These are phyloP conservation scores for Chlamydomonas reinhardtii DNA, from an alignment of 163 green algal genomes.

Conservation along the genomic window DNA sequence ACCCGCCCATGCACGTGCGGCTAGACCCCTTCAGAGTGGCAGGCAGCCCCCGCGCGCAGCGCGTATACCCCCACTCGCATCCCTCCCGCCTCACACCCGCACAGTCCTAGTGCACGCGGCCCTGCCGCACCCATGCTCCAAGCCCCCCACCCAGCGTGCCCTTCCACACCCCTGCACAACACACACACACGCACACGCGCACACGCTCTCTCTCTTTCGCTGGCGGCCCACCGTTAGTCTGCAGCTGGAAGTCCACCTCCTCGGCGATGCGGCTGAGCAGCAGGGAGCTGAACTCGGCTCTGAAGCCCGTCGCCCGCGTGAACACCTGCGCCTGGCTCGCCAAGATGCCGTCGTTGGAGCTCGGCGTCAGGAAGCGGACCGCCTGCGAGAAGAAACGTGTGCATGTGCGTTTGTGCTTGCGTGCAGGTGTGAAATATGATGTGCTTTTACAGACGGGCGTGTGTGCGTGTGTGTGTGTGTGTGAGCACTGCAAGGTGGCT, in stretches of 20 bases:
- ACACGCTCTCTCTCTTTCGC: neutral
- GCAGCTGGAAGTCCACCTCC: constrained; percentile 38
- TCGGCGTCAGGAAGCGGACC: constrained; percentile 1
- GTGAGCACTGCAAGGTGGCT: neutral
- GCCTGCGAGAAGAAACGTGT: neutral
- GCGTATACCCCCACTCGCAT: no score
- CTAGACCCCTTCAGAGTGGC: no score
- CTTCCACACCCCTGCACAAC: no score
- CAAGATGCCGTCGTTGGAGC: neutral
- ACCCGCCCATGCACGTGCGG: no score
- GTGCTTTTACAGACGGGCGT: no score
- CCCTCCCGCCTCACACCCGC: no score
- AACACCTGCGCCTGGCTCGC: neutral
- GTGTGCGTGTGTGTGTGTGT: neutral
- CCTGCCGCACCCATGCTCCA: no score
- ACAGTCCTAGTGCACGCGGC: no score
- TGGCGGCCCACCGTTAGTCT: constrained; percentile 23
- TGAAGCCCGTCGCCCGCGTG: constrained; percentile 12
- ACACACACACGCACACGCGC: no score
- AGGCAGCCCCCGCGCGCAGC: no score
- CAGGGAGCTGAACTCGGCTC: neutral
- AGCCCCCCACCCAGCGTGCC: no score
- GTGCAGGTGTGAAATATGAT: no score
- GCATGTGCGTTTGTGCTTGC: neutral
- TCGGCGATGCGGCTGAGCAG: neutral